A percentile compares a stretch with the other conserved stretches of the same genome.
These are phyloP conservation scores for Alectoria sarmentosa DNA, from an alignment of 495 filamentous ascomycete genomes.

Conservation along the genomic window DNA sequence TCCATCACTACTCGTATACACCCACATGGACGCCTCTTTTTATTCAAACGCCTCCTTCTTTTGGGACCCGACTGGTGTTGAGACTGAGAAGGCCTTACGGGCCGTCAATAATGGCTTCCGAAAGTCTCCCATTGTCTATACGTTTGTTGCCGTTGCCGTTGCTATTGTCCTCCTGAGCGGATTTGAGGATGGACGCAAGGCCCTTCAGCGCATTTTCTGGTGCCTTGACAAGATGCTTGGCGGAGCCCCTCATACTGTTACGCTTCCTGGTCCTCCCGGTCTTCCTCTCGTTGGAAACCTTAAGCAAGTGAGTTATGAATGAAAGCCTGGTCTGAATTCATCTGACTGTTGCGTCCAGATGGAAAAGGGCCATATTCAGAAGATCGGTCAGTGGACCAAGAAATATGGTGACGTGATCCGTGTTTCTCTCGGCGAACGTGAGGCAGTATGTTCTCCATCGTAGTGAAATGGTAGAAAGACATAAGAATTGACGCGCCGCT, in stretches of 20 bases:
- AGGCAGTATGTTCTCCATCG: slow-evolving; percentile 1
- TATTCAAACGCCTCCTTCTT: no score
- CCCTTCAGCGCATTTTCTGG: no score
- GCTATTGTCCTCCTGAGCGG: no score
- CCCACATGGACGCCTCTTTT: no score
- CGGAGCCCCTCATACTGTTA: slow-evolving; percentile 2
- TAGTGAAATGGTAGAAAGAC: neutral
- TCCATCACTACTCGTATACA: no score
- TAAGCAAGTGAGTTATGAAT: neutral
- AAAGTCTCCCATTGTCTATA: no score
- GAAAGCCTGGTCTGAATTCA: neutral
- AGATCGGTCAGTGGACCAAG: slow-evolving; percentile 4
- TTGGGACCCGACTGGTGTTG: no score
- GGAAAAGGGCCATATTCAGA: slow-evolving; percentile 3
- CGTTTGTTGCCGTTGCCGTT: no score
- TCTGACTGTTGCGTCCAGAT: slow-evolving; percentile 5
- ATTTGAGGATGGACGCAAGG: no score
- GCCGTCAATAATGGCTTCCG: no score
- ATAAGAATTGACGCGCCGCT: no score
- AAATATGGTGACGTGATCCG: slow-evolving; percentile 5
- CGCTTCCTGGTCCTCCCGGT: slow-evolving; percentile 4
- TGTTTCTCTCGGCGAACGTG: slow-evolving; percentile 1
- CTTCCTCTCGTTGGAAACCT: slow-evolving; percentile 3
- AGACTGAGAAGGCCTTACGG: no score
- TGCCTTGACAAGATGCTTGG: neutral